Conservation (phyloP, 2,329 filamentous ascomycete species). For the Colletotrichum lentis region DNA sequence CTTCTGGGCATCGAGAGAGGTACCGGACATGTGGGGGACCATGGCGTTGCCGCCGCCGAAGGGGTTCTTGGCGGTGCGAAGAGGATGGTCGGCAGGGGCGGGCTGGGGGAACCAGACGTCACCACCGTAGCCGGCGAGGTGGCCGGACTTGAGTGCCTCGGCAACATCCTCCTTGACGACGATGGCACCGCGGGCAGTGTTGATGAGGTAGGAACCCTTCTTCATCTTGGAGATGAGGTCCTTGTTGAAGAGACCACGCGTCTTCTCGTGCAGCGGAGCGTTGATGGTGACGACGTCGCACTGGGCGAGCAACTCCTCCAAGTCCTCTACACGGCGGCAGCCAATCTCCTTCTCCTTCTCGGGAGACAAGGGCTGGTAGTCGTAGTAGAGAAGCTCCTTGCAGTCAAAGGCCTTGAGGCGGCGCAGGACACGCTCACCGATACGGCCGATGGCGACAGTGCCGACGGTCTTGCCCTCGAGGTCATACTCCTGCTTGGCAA, state of each 20-base stretch:
- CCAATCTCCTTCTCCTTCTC: conserved; percentile 96
- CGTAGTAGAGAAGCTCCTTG: conserved; percentile 99
- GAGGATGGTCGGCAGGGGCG: conserved; percentile 88
- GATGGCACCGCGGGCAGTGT: conserved; percentile 98
- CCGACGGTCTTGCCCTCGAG: conserved; percentile 97
- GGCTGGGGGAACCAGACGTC: conserved; percentile 99
- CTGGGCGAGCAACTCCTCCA: conserved; percentile 93
- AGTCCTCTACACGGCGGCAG: conserved; percentile 83
- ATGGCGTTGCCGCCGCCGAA: conserved; percentile 98
- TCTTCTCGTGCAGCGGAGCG: conserved; percentile 99
- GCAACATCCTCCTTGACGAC: conserved; percentile 99
- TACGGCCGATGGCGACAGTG: conserved; percentile 96
- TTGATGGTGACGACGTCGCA: conserved; percentile 99
- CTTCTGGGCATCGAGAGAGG: conserved; percentile 96
- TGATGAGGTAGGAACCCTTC: conserved; percentile 94
- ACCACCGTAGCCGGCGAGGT: conserved; percentile 87
- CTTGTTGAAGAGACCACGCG: conserved; percentile 96
- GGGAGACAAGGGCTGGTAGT: conserved; percentile 91
- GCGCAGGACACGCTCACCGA: conserved; percentile 96
- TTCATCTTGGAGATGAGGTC: conserved; percentile 99
- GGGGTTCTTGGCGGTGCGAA: conserved; percentile 91
- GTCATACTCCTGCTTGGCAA: conserved; percentile 98
- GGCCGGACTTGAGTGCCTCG: conserved; percentile 87
- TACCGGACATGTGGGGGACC: conserved; percentile 99
- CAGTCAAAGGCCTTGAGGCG: conserved; percentile 97